Base-by-base conservation (phyloP, 2,329 filamentous ascomycete species). In the Sclerotinia spermophila region DNA sequence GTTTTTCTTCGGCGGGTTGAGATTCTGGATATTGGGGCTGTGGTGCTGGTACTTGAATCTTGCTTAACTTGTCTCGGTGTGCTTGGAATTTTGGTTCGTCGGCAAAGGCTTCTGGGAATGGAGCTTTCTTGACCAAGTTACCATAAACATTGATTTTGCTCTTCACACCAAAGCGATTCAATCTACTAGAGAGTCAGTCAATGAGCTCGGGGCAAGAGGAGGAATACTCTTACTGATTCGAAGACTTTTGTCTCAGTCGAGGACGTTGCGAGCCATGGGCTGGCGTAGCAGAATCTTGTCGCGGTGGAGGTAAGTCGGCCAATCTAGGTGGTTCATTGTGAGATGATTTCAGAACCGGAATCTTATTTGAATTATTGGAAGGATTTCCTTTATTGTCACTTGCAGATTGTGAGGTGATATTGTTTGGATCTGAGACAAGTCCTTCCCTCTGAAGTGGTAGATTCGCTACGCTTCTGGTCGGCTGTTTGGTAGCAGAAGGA, bases 91-190 rank as follows among this genome's bases (percentile, higher is more conserved):
- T 66, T 17, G 45, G n/a, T 30, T 55, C 33, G 7, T 53, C 33
- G 24, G n/a, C 21, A 42, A 30, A 21, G 24, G 45, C 62, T 19
- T 66, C 62, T 53, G 62, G 62, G 38, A 66, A 66, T 30, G 62
- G 62, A 17, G 5, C 5, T 42, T 53, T 66, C 19, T 53, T 66
- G 45, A 40, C 35, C 19, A 42, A 24, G 10, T 53, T 55, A 3
- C 59, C 59, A 11, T 51, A 33, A 53, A 66, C n/a, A 30, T 53
- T 8, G 62, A 66, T 30, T 42, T 66, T 66, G 10, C 10, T 62
- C 35, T 51, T 42, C n/a, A 15, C 62, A 51, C 17, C 15, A n/a
- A 30, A 21, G 17, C 62, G 62, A n/a, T 66, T 66, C 17, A 42
- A 8, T 55, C 62, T 66, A 5, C 35, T 15, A 21, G 30, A 53